phyloP scores from a whole-genome alignment of 495 filamentous ascomycete genomes.

The Lepidopterella palustris region DNA sequence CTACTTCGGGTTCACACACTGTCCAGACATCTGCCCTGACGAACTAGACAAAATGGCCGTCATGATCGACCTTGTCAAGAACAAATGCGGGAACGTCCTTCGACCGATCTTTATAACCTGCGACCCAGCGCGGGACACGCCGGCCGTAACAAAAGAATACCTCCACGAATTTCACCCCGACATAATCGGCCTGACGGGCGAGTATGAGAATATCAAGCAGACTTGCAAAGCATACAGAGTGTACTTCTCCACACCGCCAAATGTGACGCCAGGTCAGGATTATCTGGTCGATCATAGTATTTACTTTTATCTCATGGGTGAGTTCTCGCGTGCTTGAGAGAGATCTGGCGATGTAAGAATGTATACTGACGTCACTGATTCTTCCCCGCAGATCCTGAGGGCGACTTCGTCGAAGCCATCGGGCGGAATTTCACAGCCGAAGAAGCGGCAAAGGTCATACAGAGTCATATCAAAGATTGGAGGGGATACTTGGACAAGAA shows the following conservation, averaged over 20 bases:
- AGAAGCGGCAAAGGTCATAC: slow-evolving; percentile 73
- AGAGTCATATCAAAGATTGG: slow-evolving; percentile 89
- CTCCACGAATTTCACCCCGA: slow-evolving; percentile 86
- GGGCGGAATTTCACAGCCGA: slow-evolving; percentile 90
- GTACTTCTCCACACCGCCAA: slow-evolving; percentile 87
- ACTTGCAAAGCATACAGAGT: slow-evolving; percentile 93
- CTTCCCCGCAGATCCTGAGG: slow-evolving; percentile 67
- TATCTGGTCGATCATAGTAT: slow-evolving; percentile 98
- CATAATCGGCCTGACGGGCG: slow-evolving; percentile 84
- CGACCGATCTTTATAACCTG: slow-evolving; percentile 89
- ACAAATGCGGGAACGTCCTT: slow-evolving; percentile 45
- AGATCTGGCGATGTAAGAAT: neutral
- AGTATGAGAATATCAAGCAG: slow-evolving; percentile 83
- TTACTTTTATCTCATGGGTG: slow-evolving; percentile 97
- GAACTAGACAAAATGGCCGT: slow-evolving; percentile 97
- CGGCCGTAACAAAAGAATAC: slow-evolving; percentile 75
- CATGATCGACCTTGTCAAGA: slow-evolving; percentile 79
- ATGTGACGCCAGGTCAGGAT: slow-evolving; percentile 87
- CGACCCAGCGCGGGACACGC: slow-evolving; percentile 85
- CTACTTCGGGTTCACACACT: slow-evolving; percentile 98
- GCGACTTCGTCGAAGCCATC: slow-evolving; percentile 95
- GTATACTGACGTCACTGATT: slow-evolving; percentile 13
- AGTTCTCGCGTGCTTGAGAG: slow-evolving; percentile 26
- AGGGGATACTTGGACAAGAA: slow-evolving; percentile 46
- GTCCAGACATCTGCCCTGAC: slow-evolving; percentile 97